Evolutionary conservation across 1,284 basidiomycete genomes (phyloP).

Genomic region (Sanghuangporus weigelae): DNA sequence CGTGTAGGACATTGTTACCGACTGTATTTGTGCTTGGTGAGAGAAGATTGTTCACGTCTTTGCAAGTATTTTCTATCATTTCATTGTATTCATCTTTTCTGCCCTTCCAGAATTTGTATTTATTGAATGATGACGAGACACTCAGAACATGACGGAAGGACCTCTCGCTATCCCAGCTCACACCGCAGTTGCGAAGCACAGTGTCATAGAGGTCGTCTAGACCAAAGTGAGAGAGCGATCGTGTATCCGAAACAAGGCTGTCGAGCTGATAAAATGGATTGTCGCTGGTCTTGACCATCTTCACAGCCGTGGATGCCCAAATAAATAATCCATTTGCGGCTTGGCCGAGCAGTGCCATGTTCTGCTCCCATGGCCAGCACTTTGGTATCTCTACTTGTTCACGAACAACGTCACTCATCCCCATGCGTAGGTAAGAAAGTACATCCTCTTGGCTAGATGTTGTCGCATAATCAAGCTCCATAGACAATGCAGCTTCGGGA

Average conservation of each 20-base stretch:
- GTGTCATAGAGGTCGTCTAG: background rate
- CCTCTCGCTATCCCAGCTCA: background rate
- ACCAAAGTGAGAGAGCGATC: background rate
- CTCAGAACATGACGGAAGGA: no score
- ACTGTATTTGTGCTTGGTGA: no score
- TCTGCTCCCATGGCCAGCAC: background rate
- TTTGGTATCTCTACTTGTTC: background rate
- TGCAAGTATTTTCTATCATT: background rate
- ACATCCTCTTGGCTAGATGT: background rate
- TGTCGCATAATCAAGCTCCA: background rate
- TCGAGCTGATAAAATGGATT: background rate
- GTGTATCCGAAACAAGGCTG: background rate
- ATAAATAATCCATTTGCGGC: constrained; percentile 26
- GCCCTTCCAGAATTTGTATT: no score
- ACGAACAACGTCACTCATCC: background rate
- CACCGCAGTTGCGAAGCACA: background rate
- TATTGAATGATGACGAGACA: background rate
- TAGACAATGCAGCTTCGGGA: background rate
- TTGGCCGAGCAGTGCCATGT: constrained; percentile 21
- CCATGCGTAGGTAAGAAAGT: background rate
- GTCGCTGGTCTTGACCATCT: background rate
- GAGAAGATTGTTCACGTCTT: background rate
- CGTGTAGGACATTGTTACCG: no score
- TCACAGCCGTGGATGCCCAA: constrained; percentile 27
- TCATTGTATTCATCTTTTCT: no score